These are phyloP conservation scores for Colletotrichum tamarilloi DNA, from an alignment of 2,329 filamentous ascomycete genomes.

Conservation along the genomic window DNA sequence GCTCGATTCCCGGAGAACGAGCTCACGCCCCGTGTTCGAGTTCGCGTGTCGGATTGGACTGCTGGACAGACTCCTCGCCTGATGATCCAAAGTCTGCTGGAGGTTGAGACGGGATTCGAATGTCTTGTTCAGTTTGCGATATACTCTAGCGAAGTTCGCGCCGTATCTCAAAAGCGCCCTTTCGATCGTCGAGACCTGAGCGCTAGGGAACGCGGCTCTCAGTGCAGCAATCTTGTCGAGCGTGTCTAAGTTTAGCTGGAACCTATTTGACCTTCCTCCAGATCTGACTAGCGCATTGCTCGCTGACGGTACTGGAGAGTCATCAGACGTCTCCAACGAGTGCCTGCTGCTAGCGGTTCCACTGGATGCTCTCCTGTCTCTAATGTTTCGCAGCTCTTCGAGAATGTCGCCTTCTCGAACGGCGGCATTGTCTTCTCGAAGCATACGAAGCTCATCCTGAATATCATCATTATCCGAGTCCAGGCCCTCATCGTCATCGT, in stretches of 20 bases:
- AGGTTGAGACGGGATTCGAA: slow-evolving; percentile 42
- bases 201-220: slow-evolving; percentile 56
- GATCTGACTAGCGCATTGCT: slow-evolving; percentile 21
- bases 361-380: slow-evolving; percentile 2
- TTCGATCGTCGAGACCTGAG: slow-evolving; percentile 48
- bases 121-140: slow-evolving; percentile 46
- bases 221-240: slow-evolving; percentile 51
- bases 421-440: slow-evolving; percentile 53
- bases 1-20: slow-evolving; percentile 1
- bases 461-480: slow-evolving; percentile 34
- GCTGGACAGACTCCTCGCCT: slow-evolving; percentile 14
- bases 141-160: slow-evolving; percentile 51
- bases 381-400: slow-evolving; percentile 32
- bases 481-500: slow-evolving; percentile 32
- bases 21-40: background rate
- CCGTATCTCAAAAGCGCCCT: slow-evolving; percentile 46
- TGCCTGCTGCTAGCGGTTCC: background rate
- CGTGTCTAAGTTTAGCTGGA: slow-evolving; percentile 25
- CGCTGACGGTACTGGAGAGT: slow-evolving; percentile 1
- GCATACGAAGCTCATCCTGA: slow-evolving; percentile 55
- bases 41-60: slow-evolving; percentile 14
- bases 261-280: background rate
- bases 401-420: slow-evolving; percentile 39
- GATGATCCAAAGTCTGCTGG: slow-evolving; percentile 46
- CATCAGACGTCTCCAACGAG: background rate